These are phyloP conservation scores for Acanthamoeba culbertsoni DNA, from an alignment of 208 protist species.

Conservation along the genomic window DNA sequence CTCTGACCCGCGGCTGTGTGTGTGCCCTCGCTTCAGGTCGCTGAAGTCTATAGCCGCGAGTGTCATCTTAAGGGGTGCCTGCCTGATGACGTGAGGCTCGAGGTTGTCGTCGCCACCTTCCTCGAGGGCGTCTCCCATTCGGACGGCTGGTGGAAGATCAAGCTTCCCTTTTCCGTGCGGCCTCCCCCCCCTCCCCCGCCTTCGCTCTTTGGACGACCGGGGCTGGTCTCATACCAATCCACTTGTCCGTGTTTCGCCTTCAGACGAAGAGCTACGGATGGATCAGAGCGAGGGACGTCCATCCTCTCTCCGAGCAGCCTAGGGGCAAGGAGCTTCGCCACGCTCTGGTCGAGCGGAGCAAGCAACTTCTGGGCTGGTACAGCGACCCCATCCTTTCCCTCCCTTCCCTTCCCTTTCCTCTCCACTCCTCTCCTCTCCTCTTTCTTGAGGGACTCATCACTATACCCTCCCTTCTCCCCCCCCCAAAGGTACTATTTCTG, in stretches of 20 bases:
- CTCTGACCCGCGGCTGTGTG: not conserved
- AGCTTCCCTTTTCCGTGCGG: not conserved
- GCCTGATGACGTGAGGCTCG: not conserved
- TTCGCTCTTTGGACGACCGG: no score
- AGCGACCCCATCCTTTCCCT: no score
- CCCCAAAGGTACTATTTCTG: slow-evolving; percentile 40
- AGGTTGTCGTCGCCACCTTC: slow-evolving; percentile 11
- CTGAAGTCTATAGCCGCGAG: not conserved
- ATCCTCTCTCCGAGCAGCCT: not conserved
- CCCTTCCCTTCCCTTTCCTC: no score
- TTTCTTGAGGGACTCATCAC: no score
- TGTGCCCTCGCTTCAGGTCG: not conserved
- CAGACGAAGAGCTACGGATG: slow-evolving; percentile 19
- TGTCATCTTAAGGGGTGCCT: slow-evolving; percentile 6
- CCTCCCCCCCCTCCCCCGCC: not conserved
- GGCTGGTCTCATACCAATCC: no score
- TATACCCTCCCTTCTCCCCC: not conserved
- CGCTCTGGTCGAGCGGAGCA: slow-evolving; percentile 45
- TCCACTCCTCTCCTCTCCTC: no score
- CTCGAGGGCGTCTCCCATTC: not conserved
- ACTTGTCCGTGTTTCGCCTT: not conserved
- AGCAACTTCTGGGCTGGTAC: slow-evolving; percentile 46
- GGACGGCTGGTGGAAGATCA: slow-evolving; percentile 54
- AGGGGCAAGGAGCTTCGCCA: slow-evolving; percentile 10
- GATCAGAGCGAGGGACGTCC: not conserved